Conservation (phyloP, 169 alveolate genomes). For the Prorocentrum cordatum region DNA sequence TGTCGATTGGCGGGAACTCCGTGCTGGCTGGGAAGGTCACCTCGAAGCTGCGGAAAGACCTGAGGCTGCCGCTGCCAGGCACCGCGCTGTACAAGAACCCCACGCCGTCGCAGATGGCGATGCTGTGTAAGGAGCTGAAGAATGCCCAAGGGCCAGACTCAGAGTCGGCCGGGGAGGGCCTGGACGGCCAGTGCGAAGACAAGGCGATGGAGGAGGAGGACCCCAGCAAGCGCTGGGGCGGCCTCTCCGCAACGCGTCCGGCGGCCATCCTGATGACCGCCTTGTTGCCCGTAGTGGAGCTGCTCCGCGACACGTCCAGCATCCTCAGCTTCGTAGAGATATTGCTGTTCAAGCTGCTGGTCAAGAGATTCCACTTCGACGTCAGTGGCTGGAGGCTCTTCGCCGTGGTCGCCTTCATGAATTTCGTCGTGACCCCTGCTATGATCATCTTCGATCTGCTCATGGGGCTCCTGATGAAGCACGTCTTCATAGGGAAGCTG, state of each 20-base stretch:
- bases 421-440: no score
- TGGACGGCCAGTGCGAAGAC: no score
- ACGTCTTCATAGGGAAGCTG: background rate
- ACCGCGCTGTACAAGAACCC: background rate
- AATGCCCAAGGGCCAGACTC: background rate
- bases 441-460: no score
- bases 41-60: background rate
- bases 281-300: background rate
- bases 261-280: background rate
- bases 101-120: background rate
- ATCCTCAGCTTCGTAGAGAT: background rate
- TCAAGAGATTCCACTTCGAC: no score
- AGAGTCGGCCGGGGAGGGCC: no score
- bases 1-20: background rate
- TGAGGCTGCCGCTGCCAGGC: background rate
- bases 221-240: background rate
- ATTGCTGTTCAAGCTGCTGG: background rate
- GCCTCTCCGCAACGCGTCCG: background rate
- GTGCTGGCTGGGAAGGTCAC: background rate
- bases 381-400: no score
- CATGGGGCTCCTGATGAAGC: no score
- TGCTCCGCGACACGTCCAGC: background rate
- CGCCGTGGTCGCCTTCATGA: no score
- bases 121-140: background rate
- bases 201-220: no score